These are phyloP conservation scores for Pythium dissimile DNA, from an alignment of 352 stramenopile species.

Conservation along the genomic window DNA sequence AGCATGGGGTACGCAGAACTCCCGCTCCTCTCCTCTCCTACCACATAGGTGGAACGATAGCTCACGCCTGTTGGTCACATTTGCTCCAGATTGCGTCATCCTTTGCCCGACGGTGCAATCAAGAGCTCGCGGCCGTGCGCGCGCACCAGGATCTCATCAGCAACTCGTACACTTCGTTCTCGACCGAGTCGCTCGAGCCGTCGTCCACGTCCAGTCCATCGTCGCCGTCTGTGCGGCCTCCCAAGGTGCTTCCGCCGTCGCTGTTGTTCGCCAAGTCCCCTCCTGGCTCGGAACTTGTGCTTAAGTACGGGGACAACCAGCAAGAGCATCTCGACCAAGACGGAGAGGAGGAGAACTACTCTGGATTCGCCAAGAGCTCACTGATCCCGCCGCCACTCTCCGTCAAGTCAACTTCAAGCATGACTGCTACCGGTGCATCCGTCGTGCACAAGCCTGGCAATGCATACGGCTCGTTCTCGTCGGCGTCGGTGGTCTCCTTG, in stretches of 20 bases:
- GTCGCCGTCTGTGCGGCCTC: constrained; percentile 2
- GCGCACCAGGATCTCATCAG: constrained; percentile 38
- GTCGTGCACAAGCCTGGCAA: neutral
- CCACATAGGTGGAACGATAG: no score
- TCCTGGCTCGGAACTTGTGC: neutral
- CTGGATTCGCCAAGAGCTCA: constrained; percentile 40
- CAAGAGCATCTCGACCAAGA: constrained; percentile 6
- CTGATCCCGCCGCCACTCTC: constrained; percentile 25
- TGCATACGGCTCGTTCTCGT: constrained; percentile 20
- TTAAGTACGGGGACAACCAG: constrained; percentile 16
- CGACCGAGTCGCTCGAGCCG: constrained; percentile 48
- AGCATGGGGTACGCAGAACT: constrained; percentile 52
- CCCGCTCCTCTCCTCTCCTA: neutral
- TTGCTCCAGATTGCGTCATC: constrained; percentile 44
- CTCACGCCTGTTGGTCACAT: neutral
- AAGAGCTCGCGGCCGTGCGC: constrained; percentile 21
- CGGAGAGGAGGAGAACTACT: constrained; percentile 32
- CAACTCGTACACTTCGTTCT: constrained; percentile 67
- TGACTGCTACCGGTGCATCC: neutral
- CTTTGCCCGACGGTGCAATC: constrained; percentile 51
- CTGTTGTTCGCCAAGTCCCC: constrained; percentile 53
- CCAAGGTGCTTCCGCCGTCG: neutral
- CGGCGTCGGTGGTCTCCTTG: constrained; percentile 1
- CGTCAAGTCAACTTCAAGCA: constrained; percentile 9
- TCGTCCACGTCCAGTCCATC: constrained; percentile 15